These are phyloP conservation scores for Capsicum rhomboideum DNA, from an alignment of 257 asterid genomes.

Conservation along the genomic window DNA sequence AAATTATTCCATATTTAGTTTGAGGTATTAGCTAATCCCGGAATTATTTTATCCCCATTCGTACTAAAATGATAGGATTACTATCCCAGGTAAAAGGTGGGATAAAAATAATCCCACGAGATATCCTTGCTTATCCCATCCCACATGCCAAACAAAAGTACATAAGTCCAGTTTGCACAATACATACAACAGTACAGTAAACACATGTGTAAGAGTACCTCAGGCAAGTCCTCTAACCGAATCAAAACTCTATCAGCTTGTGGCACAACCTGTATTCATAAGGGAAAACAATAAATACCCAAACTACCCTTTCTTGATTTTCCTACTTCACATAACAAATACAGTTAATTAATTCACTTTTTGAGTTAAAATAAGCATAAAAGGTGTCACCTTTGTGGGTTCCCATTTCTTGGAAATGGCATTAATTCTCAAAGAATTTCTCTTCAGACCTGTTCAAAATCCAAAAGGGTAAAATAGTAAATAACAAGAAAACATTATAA, in stretches of 20 bases:
- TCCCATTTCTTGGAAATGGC: constrained; percentile 62
- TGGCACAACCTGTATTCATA: constrained; percentile 57
- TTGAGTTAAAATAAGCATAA: neutral
- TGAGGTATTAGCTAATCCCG: no score
- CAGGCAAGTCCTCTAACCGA: constrained; percentile 63
- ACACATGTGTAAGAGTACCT: constrained; percentile 29
- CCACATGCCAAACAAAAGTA: neutral
- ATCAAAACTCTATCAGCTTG: constrained; percentile 88
- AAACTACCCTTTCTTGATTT: neutral
- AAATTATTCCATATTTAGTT: no score
- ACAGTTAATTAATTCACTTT: neutral
- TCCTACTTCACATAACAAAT: neutral
- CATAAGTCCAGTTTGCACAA: neutral
- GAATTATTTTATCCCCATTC: no score
- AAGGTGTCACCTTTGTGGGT: constrained; percentile 48
- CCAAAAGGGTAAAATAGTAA: neutral
- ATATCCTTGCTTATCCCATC: neutral
- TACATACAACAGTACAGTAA: neutral
- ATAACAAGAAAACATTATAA: neutral
- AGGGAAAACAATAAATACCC: neutral
- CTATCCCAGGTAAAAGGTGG: no score
- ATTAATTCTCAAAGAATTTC: constrained; percentile 42
- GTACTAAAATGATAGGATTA: no score
- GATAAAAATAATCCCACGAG: neutral
- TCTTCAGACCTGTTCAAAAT: constrained; percentile 26